Percentiles rank a stretch among this genome's conserved stretches.
Evolutionary conservation across 495 filamentous ascomycete species (phyloP).

Genomic region (Jackrogersella multiformis): DNA sequence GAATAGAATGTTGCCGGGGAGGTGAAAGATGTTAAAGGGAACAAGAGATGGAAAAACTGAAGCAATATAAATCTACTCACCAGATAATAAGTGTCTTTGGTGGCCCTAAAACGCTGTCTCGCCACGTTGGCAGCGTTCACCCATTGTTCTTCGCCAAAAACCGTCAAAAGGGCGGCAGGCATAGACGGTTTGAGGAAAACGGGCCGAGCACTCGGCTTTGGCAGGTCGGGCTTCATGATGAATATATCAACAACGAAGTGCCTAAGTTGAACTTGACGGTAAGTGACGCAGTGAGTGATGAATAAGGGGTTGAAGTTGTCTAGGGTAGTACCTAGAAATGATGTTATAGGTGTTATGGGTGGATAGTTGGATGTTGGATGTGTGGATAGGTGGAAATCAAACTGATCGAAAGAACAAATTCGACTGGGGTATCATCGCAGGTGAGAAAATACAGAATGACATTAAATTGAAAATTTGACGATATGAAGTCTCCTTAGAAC

Average conservation of each 20-base stretch:
- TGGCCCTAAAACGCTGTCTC: constrained; percentile 49
- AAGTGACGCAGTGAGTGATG: too few relatives aligned
- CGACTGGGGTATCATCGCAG: constrained; percentile 32
- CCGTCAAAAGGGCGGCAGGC: constrained; percentile 51
- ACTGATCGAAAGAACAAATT: too few relatives aligned
- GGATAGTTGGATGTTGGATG: background rate
- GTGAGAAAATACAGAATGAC: background rate
- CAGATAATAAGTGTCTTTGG: constrained; percentile 60
- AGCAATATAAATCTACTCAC: constrained; percentile 36
- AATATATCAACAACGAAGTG: too few relatives aligned
- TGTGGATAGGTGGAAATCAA: too few relatives aligned
- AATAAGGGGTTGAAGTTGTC: too few relatives aligned
- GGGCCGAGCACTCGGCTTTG: constrained; percentile 5
- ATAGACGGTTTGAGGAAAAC: constrained; percentile 46
- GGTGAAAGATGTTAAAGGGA: background rate
- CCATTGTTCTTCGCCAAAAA: constrained; percentile 58
- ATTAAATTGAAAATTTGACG: background rate
- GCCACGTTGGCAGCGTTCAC: constrained; percentile 52
- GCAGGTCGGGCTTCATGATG: constrained; percentile 17
- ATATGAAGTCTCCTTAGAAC: background rate
- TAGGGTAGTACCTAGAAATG: too few relatives aligned
- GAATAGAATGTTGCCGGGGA: too few relatives aligned
- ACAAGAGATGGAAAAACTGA: background rate
- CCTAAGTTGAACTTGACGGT: background rate
- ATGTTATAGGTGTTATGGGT: background rate